phyloP scores from a whole-genome alignment of 2,329 filamentous ascomycete genomes.

The Tolypocladium paradoxum region DNA sequence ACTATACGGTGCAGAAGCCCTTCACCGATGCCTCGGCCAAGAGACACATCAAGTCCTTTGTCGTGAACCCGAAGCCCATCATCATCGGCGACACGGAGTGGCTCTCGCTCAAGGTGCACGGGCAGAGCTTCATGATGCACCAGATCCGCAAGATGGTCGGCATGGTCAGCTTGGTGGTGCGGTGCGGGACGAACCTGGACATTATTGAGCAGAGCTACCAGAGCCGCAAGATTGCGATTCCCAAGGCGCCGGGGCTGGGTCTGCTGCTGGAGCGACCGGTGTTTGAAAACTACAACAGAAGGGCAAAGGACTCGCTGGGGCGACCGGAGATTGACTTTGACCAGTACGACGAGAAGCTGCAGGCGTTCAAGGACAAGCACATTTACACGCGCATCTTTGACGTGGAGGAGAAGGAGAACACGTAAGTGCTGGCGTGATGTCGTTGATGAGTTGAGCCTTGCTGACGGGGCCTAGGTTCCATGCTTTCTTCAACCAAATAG shows the following conservation, averaged over 20 bases:
- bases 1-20: conserved; percentile 89
- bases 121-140: conserved; percentile 99
- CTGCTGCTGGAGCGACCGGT: conserved; percentile 83
- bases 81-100: conserved; percentile 89
- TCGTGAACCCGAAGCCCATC: conserved; percentile 63
- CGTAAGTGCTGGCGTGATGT: conserved; percentile 44
- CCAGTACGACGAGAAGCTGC: conserved; percentile 66
- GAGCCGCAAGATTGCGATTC: conserved; percentile 67
- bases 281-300: conserved; percentile 79
- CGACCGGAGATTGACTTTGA: conserved; percentile 67
- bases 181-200: conserved; percentile 65
- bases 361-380: conserved; percentile 80
- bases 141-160: conserved; percentile 99
- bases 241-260: conserved; percentile 85
- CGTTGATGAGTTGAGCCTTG: background rate
- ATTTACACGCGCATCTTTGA: conserved; percentile 90
- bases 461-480: conserved; percentile 47
- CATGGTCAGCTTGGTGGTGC: conserved; percentile 74
- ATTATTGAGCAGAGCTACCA: conserved; percentile 68
- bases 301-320: conserved; percentile 51
- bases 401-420: conserved; percentile 77
- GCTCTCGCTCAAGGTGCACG: conserved; percentile 91
- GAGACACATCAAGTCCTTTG: conserved; percentile 86
- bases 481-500: conserved; percentile 68
- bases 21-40: conserved; percentile 74